Evolutionary conservation across 768 basidiomycete genomes (phyloP).

Genomic region (Collybiopsis luxurians): DNA sequence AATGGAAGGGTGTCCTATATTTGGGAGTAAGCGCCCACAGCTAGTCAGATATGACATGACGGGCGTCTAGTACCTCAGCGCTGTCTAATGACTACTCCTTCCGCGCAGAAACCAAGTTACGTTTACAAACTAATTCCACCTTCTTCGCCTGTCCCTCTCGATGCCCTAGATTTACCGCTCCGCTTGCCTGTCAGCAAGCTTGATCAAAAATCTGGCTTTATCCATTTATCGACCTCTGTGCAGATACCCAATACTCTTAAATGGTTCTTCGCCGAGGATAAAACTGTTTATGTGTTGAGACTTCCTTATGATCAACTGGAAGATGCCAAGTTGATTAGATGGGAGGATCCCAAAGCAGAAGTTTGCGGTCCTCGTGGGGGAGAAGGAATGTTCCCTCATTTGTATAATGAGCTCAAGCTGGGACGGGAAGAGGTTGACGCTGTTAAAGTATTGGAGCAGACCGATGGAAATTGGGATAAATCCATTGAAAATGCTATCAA

Average conservation of each 20-base stretch:
- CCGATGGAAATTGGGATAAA: constrained; percentile 29
- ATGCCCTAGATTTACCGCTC: constrained; percentile 35
- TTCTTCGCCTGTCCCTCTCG: constrained; percentile 20
- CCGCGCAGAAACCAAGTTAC: constrained; percentile 38
- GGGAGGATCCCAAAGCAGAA: constrained; percentile 46
- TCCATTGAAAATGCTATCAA: constrained; percentile 14
- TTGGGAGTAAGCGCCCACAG: not conserved
- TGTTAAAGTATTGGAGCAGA: constrained; percentile 25
- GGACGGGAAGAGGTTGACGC: constrained; percentile 45
- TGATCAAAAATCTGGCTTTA: constrained; percentile 44
- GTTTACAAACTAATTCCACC: constrained; percentile 59
- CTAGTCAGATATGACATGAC: not conserved
- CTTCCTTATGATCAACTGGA: constrained; percentile 39
- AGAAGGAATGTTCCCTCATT: constrained; percentile 51
- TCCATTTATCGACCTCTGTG: constrained; percentile 53
- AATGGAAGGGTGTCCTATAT: not conserved
- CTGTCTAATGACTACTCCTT: not conserved
- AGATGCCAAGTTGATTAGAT: constrained; percentile 32
- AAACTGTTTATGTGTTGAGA: constrained; percentile 39
- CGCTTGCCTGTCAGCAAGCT: constrained; percentile 48
- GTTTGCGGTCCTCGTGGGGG: constrained; percentile 40
- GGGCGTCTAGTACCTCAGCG: not conserved
- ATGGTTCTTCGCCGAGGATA: constrained; percentile 41
- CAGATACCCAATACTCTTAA: constrained; percentile 47
- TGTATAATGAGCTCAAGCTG: constrained; percentile 45